These are phyloP conservation scores for Pythium vanterpoolii DNA, from an alignment of 352 stramenopile species.

Conservation along the genomic window DNA sequence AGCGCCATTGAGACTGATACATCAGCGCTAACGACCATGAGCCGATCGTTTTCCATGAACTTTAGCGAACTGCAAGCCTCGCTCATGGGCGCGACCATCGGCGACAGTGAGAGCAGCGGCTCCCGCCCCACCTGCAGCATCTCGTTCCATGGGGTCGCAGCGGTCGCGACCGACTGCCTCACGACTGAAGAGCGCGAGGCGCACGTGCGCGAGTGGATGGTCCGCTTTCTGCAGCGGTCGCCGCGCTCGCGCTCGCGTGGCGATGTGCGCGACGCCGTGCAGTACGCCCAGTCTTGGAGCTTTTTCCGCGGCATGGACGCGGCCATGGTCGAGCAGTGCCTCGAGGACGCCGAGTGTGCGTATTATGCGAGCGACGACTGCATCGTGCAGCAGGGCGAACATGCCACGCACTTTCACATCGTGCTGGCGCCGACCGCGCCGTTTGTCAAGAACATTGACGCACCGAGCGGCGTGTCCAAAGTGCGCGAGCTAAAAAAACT, in stretches of 20 bases:
- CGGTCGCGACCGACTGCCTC: not conserved
- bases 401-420: slow-evolving; percentile 39
- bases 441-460: slow-evolving; percentile 45
- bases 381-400: slow-evolving; percentile 39
- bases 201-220: slow-evolving; percentile 36
- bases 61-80: slow-evolving; percentile 27
- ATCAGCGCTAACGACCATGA: not conserved
- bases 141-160: not conserved
- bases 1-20: not conserved
- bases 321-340: slow-evolving; percentile 47
- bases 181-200: slow-evolving; percentile 34
- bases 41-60: slow-evolving; percentile 28
- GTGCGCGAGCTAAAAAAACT: slow-evolving; percentile 52
- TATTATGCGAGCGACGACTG: slow-evolving; percentile 34
- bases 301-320: slow-evolving; percentile 55
- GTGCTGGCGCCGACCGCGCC: slow-evolving; percentile 40
- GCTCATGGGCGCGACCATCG: slow-evolving; percentile 20
- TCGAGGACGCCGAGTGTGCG: slow-evolving; percentile 37
- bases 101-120: not conserved
- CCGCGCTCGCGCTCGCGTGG: slow-evolving; percentile 22
- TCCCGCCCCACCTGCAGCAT: not conserved
- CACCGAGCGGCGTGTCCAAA: slow-evolving; percentile 35
- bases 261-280: slow-evolving; percentile 30
- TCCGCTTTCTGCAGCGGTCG: slow-evolving; percentile 36
- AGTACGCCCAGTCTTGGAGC: slow-evolving; percentile 34